Evolutionary conservation across 2,329 filamentous ascomycete genomes (phyloP), one percentile per base, ranked within the genome.

Genomic region (Fusarium redolens): DNA sequence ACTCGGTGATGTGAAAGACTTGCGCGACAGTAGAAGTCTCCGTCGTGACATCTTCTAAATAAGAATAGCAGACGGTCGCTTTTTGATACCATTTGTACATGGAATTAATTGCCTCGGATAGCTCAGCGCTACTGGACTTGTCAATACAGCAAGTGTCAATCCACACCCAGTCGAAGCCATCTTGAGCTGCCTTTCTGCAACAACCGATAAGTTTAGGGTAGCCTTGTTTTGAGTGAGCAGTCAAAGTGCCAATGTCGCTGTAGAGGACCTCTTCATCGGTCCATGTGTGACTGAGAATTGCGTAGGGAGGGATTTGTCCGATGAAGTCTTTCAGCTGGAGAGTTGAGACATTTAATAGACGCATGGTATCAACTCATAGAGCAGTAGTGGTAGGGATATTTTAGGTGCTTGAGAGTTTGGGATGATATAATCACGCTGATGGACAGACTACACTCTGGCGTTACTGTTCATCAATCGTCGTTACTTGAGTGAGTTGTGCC

Each of bases 91-190:
- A 69, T 5, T 30, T 45, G 41, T 65, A 65, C 60, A 65, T 65
- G 25, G 60, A 65, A 37, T 65, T 65, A n/a, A 65, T 70, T 9
- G 65, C 65, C 35, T 69, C 59, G 22, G 22, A 22, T 22, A 2
- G 51, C n/a, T 69, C 59, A 18, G 60, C 45, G 28, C 67, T 69
- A 14, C 65, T 69, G n/a, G 65, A 48, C 47, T 69, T 69, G 35
- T 69, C 59, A 35, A 69, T 69, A 14, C 67, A 69, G 51, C 65
- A 69, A 4, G 65, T 65, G 30, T 69, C 65, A 7, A 69, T 50
- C 62, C 60, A 65, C 13, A 43, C 60, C 60, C 60, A 65, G 8
- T 48, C 35, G 41, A 65, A 65, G 22, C 62, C 48, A 65, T 65
- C 60, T n/a, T 65, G 28, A 30, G 47, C 41, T 48, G 62, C 62